These are phyloP conservation scores for Gossypium gossypioides DNA, from an alignment of 441 rosid genomes.

Conservation along the genomic window DNA sequence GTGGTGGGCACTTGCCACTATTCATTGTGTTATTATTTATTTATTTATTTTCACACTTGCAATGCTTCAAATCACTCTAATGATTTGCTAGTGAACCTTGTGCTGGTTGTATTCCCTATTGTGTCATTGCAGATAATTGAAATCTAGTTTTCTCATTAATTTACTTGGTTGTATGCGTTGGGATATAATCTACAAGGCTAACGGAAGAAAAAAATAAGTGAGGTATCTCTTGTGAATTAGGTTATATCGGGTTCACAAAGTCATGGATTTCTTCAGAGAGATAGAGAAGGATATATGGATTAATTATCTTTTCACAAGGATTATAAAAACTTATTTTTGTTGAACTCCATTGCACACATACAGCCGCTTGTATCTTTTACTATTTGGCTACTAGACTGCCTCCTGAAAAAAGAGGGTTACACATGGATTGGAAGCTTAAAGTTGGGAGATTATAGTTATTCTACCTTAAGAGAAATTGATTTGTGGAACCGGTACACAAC, in stretches of 20 bases:
- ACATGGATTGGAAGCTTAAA: conserved; percentile 97
- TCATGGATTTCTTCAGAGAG: conserved; percentile 43
- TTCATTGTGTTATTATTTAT: background rate
- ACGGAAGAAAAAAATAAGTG: conserved; percentile 14
- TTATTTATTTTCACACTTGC: background rate
- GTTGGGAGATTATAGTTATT: conserved; percentile 74
- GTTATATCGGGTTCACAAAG: conserved; percentile 57
- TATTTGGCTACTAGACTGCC: conserved; percentile 84
- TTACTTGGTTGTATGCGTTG: conserved; percentile 81
- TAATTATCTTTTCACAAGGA: conserved; percentile 78
- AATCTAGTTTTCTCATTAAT: conserved; percentile 62
- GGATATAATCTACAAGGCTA: conserved; percentile 78
- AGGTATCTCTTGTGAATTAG: conserved; percentile 84
- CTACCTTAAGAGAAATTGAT: conserved; percentile 68
- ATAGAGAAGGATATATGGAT: conserved; percentile 80
- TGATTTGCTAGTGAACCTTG: background rate
- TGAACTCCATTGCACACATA: conserved; percentile 85
- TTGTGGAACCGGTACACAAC: conserved; percentile 82
- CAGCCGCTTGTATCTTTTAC: conserved; percentile 94
- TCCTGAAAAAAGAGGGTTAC: conserved; percentile 51
- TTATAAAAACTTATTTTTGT: conserved; percentile 67
- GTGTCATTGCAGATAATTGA: conserved; percentile 54
- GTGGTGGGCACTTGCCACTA: background rate
- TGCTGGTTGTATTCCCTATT: background rate
- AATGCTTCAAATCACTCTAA: background rate